A percentile compares a stretch with the other conserved stretches of the same genome.
These are phyloP conservation scores for Nicotiana sylvestris DNA, from an alignment of 257 asterid species.

Conservation along the genomic window DNA sequence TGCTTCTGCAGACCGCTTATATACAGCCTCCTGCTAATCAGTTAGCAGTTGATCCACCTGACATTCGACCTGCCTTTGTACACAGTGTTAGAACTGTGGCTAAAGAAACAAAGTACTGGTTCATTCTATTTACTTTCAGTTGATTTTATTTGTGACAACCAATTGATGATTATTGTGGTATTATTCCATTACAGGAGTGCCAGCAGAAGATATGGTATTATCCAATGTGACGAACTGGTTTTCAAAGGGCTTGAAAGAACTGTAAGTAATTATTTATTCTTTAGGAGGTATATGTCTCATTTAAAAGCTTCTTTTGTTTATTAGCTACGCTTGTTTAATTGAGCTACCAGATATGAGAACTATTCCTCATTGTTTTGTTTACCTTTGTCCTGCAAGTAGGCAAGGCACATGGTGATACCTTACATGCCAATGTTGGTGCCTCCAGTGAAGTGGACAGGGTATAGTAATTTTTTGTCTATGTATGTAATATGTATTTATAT, in stretches of 20 bases:
- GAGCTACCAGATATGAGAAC: conserved; percentile 2
- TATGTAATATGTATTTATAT: neutral
- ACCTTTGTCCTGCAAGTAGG: conserved; percentile 42
- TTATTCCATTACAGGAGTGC: conserved; percentile 37
- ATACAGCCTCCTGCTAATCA: conserved; percentile 72
- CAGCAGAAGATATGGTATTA: conserved; percentile 76
- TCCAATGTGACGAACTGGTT: conserved; percentile 79
- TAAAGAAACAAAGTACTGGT: conserved; percentile 49
- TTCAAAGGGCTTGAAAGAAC: conserved; percentile 84
- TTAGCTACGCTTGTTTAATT: neutral
- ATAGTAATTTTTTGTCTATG: conserved; percentile 18
- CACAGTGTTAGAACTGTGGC: conserved; percentile 57
- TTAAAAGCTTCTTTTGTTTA: neutral
- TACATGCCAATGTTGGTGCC: conserved; percentile 97
- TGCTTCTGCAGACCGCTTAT: conserved; percentile 80
- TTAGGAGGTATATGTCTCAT: neutral
- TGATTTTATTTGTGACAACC: conserved; percentile 17
- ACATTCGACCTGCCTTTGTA: conserved; percentile 84
- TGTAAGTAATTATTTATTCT: conserved; percentile 38
- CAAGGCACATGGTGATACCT: conserved; percentile 94
- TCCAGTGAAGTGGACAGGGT: conserved; percentile 95
- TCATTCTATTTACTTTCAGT: neutral
- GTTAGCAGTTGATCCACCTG: conserved; percentile 65
- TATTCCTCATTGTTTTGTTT: neutral
- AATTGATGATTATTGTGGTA: conserved; percentile 22